phyloP scores from a whole-genome alignment of 2,329 filamentous ascomycete species.

The Annulohypoxylon truncatum region DNA sequence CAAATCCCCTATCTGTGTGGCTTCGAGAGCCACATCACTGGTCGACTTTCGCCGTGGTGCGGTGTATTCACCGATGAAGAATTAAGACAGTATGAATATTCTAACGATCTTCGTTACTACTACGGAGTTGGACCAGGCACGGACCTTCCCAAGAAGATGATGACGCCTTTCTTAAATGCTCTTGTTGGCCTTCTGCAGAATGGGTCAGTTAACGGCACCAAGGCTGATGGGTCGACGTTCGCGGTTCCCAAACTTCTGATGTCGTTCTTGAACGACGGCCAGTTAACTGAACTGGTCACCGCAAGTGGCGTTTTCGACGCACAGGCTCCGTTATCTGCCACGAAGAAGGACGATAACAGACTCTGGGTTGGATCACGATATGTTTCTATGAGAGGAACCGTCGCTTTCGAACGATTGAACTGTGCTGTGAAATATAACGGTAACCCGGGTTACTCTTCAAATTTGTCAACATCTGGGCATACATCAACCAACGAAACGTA shows the following conservation, averaged over 20 bases:
- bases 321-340: constrained; percentile 61
- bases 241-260: constrained; percentile 67
- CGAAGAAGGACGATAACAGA: constrained; percentile 59
- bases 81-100: constrained; percentile 72
- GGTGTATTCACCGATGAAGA: constrained; percentile 71
- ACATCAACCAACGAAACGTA: constrained; percentile 54
- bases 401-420: constrained; percentile 71
- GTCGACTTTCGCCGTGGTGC: constrained; percentile 71
- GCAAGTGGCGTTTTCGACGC: constrained; percentile 71
- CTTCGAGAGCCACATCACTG: constrained; percentile 76
- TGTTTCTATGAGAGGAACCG: constrained; percentile 72
- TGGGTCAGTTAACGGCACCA: constrained; percentile 63
- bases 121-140: constrained; percentile 71
- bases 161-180: constrained; percentile 69
- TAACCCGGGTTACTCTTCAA: neutral
- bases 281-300: constrained; percentile 70
- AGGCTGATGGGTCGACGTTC: constrained; percentile 59
- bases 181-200: constrained; percentile 64
- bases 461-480: neutral
- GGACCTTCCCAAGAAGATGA: constrained; percentile 65
- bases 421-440: constrained; percentile 53
- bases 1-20: constrained; percentile 77
- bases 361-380: constrained; percentile 67
- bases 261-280: constrained; percentile 74
- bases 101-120: constrained; percentile 75